These are phyloP conservation scores for Pythium apleroticum DNA, from an alignment of 352 stramenopile species.

Conservation along the genomic window DNA sequence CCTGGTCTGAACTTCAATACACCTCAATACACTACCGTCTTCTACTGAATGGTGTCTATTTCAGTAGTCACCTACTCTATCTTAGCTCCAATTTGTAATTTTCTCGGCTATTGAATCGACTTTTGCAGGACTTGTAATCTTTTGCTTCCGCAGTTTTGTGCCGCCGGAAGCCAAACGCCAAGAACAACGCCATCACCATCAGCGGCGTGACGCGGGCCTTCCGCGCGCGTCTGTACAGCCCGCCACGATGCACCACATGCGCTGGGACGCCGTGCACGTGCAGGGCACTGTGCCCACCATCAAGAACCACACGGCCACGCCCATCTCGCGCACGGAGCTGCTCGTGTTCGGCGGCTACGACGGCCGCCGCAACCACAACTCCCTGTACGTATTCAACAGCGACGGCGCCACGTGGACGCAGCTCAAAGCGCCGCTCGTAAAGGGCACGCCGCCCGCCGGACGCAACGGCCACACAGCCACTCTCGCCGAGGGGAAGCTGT, in stretches of 20 bases:
- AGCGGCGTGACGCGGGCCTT: neutral
- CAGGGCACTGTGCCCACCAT: slow-evolving; percentile 58
- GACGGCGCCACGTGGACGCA: slow-evolving; percentile 71
- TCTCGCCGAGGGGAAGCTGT: slow-evolving; percentile 87
- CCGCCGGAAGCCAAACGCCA: neutral
- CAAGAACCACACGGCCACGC: slow-evolving; percentile 87
- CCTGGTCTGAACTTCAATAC: slow-evolving; percentile 9
- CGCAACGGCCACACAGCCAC: slow-evolving; percentile 96
- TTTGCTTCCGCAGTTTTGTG: slow-evolving; percentile 1
- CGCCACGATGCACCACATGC: slow-evolving; percentile 51
- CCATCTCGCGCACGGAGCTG: slow-evolving; percentile 53
- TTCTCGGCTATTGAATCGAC: neutral
- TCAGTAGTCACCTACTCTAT: neutral
- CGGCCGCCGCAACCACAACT: slow-evolving; percentile 93
- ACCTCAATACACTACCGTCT: slow-evolving; percentile 7
- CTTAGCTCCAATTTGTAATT: neutral
- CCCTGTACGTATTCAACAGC: slow-evolving; percentile 88
- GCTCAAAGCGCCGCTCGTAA: slow-evolving; percentile 37
- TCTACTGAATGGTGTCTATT: neutral
- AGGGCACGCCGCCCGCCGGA: slow-evolving; percentile 64
- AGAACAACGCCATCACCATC: neutral
- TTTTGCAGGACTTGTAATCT: neutral
- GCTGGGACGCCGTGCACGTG: slow-evolving; percentile 56
- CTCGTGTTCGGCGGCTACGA: slow-evolving; percentile 95
- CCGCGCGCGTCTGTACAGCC: neutral